Base-by-base conservation (phyloP, 805 yeast species). In the Metschnikowia santaceciliae region DNA sequence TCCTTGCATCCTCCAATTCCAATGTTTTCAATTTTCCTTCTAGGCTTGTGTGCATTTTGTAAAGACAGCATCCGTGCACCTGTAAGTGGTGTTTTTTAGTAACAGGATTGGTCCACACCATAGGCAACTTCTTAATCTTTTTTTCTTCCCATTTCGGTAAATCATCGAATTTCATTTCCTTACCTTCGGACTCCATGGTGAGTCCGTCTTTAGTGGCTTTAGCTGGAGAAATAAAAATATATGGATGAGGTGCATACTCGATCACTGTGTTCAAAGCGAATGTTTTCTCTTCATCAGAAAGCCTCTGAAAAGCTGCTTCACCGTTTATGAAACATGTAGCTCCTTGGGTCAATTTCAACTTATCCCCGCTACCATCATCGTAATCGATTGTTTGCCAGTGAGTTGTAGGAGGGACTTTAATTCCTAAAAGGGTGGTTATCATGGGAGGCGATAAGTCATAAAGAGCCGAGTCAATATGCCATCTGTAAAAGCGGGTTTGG, bases 381-480 rank as follows among this genome's bases (percentile, higher is more conserved):
- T 89, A 89, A 47, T 76, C 76, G 58, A 90, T 81, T 26, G 67
- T 80, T 62, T 83, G 86, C 53, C 77, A 82, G 57, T 80, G 83
- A n/a, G 76, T 70, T 17, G 79, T 71, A 19, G 85, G 81, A 6
- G 96, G 96, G 14, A 88, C 92, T 61, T 83, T 79, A 54, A 90
- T 82, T 3, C 96, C 96, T 47, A 90, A 75, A 54, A 90, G 76
- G 1, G 96, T 89, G 13, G 96, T 90, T 35, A 85, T 87, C 58
- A 86, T 80, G 32, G 96, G 96, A 30, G 96, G 96, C 14, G 91
- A 81, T 59, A 89, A 77, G 35, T 81, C 96, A 62, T 90, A 90
- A 38, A 90, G 76, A 4, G 96, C 96, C 35, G 94, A 84, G 68
- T 90, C 96, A 57, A 90, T 88, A 70, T 90, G 96, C 96, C 96